These are phyloP conservation scores for Cladosporium halotolerans DNA, from an alignment of 2,329 filamentous ascomycete species.

Conservation along the genomic window DNA sequence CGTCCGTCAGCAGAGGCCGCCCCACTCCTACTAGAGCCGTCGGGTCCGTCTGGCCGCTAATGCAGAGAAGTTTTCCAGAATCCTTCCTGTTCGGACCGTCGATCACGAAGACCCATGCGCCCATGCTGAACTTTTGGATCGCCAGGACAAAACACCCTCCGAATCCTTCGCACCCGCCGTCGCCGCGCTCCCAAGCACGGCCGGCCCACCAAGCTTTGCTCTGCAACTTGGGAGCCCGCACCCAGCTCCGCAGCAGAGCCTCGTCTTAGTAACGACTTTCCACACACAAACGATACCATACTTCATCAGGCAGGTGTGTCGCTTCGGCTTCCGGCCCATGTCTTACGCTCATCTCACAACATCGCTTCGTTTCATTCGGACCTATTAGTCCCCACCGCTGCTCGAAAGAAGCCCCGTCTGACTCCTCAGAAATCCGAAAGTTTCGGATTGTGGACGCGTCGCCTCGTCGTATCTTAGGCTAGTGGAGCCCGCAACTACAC, in stretches of 20 bases:
- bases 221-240: not conserved
- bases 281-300: not conserved
- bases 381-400: constrained; percentile 2
- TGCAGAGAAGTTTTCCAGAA: constrained; percentile 10
- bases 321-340: not conserved
- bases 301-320: not conserved
- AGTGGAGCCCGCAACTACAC: not conserved
- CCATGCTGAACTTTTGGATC: no score
- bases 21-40: no score
- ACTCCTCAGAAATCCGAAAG: not conserved
- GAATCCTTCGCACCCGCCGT: constrained; percentile 5
- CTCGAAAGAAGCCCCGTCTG: not conserved
- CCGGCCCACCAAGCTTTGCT: not conserved
- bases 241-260: not conserved
- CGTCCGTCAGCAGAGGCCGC: constrained; percentile 4
- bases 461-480: constrained; percentile 1
- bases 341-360: not conserved
- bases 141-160: not conserved
- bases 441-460: constrained; percentile 4
- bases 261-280: not conserved
- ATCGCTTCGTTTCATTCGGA: not conserved
- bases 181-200: not conserved
- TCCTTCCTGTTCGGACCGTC: not conserved
- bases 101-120: not conserved
- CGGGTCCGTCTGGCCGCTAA: not conserved